Conservation (phyloP, 192 early-diverging fungal genomes). For the Entomortierella chlamydospora region DNA sequence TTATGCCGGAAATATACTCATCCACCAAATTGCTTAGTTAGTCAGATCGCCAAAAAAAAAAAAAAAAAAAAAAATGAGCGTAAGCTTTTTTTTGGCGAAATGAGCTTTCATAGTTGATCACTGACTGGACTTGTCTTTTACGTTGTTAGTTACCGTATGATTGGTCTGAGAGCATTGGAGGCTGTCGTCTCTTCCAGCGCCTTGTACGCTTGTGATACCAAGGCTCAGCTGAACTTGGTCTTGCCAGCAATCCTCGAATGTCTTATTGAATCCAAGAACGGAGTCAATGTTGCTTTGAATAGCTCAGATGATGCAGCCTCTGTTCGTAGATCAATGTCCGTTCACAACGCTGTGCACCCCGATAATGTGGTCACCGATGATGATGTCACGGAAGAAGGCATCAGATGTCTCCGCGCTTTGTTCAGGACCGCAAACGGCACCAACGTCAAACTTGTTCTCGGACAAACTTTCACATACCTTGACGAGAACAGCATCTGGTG, state of each 20-base stretch:
- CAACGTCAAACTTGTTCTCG: conserved; percentile 33
- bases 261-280: conserved; percentile 47
- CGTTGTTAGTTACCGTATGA: conserved; percentile 54
- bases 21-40: not conserved
- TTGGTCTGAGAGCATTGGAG: conserved; percentile 74
- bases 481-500: conserved; percentile 53
- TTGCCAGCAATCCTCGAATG: conserved; percentile 63
- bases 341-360: conserved; percentile 36
- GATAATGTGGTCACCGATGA: conserved; percentile 38
- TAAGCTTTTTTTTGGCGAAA: too few relatives aligned
- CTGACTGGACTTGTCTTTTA: too few relatives aligned
- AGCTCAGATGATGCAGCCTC: not conserved
- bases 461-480: conserved; percentile 44
- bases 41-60: not conserved
- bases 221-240: conserved; percentile 70
- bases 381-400: conserved; percentile 48
- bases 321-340: conserved; percentile 27
- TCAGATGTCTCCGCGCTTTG: conserved; percentile 50
- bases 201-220: conserved; percentile 68
- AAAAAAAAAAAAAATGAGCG: conserved; percentile 1
- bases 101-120: too few relatives aligned
- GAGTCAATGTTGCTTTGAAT: conserved; percentile 16
- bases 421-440: conserved; percentile 37
- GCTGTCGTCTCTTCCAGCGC: conserved; percentile 71
- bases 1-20: too few relatives aligned